A percentile compares a stretch with the other conserved stretches of the same genome.
Conservation (phyloP, 2,329 filamentous ascomycete genomes). For the Drechslerella dactyloides region DNA sequence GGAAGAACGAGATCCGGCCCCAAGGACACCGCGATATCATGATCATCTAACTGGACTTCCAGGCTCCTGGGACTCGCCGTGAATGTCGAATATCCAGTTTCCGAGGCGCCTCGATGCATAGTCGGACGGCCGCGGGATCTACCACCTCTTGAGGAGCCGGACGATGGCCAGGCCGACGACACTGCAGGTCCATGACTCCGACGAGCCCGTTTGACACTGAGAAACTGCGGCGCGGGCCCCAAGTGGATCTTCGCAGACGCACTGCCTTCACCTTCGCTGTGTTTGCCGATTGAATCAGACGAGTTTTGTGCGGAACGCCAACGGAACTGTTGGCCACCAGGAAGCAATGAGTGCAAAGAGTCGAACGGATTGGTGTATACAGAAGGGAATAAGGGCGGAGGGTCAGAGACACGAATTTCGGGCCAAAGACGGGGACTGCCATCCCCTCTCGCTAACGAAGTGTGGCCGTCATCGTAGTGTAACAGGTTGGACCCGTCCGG, state of each 20-base stretch:
- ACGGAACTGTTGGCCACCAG: conserved; percentile 57
- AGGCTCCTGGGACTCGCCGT: conserved; percentile 64
- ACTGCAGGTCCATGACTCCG: conserved; percentile 82
- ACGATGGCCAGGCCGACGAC: conserved; percentile 85
- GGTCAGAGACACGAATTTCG: conserved; percentile 27
- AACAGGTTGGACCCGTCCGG: conserved; percentile 57
- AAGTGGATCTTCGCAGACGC: conserved; percentile 31
- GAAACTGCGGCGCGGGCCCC: conserved; percentile 29
- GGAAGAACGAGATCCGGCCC: conserved; percentile 26
- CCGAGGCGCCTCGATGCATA: conserved; percentile 31
- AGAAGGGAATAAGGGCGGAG: conserved; percentile 35
- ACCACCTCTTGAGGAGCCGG: conserved; percentile 65
- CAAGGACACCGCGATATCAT: conserved; percentile 33
- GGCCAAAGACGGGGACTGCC: conserved; percentile 34
- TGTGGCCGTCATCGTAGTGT: conserved; percentile 65
- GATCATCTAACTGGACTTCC: conserved; percentile 36
- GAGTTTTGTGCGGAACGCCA: conserved; percentile 57
- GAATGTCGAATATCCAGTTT: conserved; percentile 64
- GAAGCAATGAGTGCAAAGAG: conserved; percentile 46
- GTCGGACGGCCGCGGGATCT: conserved; percentile 79
- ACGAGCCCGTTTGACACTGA: conserved; percentile 58
- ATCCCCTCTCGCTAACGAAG: conserved; percentile 57
- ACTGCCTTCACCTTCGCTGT: neutral
- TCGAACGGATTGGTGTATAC: conserved; percentile 43
- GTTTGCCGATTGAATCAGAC: conserved; percentile 17